A percentile compares a stretch with the other conserved stretches of the same genome.
These are phyloP conservation scores for Adansonia rubrostipa DNA, from an alignment of 441 rosid genomes.

Conservation along the genomic window DNA sequence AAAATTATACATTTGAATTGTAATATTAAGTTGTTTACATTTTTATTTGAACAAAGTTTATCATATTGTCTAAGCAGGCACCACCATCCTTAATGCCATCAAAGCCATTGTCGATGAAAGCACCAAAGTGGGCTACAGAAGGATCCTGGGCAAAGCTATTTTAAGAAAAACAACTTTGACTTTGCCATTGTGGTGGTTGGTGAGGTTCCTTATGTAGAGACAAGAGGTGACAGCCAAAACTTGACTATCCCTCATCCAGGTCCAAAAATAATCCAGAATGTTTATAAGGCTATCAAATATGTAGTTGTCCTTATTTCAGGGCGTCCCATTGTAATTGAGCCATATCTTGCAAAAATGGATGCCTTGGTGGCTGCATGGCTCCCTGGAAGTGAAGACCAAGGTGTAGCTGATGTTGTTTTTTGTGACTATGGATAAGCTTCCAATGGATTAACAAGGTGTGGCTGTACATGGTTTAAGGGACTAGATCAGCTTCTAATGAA, in stretches of 20 bases:
- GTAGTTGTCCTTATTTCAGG: constrained; percentile 16
- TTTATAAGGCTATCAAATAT: constrained; percentile 1
- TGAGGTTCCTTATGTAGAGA: constrained; percentile 22
- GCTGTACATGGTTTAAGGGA: constrained; percentile 24
- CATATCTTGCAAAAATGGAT: constrained; percentile 14
- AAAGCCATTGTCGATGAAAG: neutral
- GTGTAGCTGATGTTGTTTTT: constrained; percentile 20
- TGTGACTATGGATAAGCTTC: constrained; percentile 19
- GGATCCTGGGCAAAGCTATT: neutral
- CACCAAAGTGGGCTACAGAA: neutral
- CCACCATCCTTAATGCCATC: constrained; percentile 21
- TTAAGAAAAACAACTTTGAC: neutral
- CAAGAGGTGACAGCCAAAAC: constrained; percentile 24
- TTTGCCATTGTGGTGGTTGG: constrained; percentile 20
- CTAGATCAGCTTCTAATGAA: constrained; percentile 25
- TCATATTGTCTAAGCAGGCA: neutral
- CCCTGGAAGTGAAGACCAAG: constrained; percentile 28
- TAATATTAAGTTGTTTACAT: neutral
- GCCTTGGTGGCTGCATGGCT: constrained; percentile 27
- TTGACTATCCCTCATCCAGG: constrained; percentile 22
- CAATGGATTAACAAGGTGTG: too few relatives aligned
- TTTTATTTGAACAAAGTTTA: too few relatives aligned
- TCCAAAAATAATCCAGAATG: constrained; percentile 1
- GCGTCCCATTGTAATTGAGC: constrained; percentile 25
- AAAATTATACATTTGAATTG: neutral